A percentile compares a stretch with the other conserved stretches of the same genome.
Evolutionary conservation across 495 filamentous ascomycete genomes (phyloP).

Genomic region (Rhypophila decipiens): DNA sequence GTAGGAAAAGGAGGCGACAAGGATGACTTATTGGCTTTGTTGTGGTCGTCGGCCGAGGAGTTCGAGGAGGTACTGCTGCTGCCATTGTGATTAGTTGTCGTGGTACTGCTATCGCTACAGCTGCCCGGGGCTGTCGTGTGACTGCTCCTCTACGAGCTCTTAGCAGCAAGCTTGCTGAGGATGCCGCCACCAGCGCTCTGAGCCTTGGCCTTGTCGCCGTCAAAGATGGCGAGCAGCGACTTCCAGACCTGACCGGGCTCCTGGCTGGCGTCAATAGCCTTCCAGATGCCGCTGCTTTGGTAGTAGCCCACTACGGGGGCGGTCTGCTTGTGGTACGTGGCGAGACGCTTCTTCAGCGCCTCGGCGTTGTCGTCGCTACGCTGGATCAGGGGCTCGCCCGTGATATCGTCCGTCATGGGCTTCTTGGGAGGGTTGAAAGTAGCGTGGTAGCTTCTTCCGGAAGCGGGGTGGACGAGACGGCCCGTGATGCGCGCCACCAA

Average conservation of each 20-base stretch:
- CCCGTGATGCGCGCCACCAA: conserved; percentile 95
- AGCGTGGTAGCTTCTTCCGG: conserved; percentile 93
- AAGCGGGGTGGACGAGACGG: conserved; percentile 90
- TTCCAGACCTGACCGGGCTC: conserved; percentile 95
- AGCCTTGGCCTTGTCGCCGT: conserved; percentile 48
- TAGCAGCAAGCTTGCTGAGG: conserved; percentile 41
- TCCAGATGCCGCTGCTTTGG: conserved; percentile 95
- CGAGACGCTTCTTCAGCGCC: conserved; percentile 90
- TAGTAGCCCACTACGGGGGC: conserved; percentile 90
- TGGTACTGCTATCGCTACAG: too few species aligned
- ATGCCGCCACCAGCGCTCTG: conserved; percentile 33
- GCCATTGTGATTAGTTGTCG: too few species aligned
- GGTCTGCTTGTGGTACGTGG: conserved; percentile 92
- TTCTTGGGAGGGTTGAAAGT: conserved; percentile 98
- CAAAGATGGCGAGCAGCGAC: conserved; percentile 78
- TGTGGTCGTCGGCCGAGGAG: too few species aligned
- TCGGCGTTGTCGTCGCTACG: conserved; percentile 95
- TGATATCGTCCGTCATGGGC: conserved; percentile 91
- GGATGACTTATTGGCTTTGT: too few species aligned
- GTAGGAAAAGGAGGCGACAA: too few species aligned
- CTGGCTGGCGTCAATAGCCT: conserved; percentile 91
- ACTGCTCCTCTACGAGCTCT: conserved; percentile 28
- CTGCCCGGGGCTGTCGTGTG: too few species aligned
- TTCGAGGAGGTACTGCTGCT: too few species aligned
- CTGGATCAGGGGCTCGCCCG: conserved; percentile 94